Base-by-base conservation (phyloP, 2,329 filamentous ascomycete genomes). In the Mariannaea sp. region DNA sequence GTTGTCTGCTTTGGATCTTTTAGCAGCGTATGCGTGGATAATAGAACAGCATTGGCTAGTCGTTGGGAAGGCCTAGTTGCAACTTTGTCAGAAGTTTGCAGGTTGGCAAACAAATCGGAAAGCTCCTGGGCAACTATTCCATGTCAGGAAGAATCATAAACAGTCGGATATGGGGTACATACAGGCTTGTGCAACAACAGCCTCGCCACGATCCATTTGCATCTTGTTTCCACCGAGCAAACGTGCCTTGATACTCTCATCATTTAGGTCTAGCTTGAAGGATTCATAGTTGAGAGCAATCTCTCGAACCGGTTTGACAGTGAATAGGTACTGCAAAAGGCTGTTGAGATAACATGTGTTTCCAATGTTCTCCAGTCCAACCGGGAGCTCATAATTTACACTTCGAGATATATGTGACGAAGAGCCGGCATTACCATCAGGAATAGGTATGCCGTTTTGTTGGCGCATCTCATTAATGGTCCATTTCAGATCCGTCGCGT, bases 321-420 rank as follows among this genome's bases (percentile, higher is more conserved):
- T 95, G 70, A 96, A 97, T 61, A 97, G 88, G 68, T 96, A 97
- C 65, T 99, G 94, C 8, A 99, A 79, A 42, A 99, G 82, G 73
- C 93, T 97, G 76, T 99, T 99, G 49, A 99, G 80, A 66, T 99
- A 99, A 71, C 94, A 99, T 0, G 95, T 99, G 67, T 99, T 99
- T 54, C 94, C 92, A 52, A 97, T 96, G 64, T 97, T 99, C 58
- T 86, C 83, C 5, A 97, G 80, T 0, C 94, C 94, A 17, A 96
- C 89, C 0, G 94, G 94, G 71, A 90, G 85, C 24, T 82, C 77
- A 40, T 73, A 65, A 49, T 76, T 66, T 12, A 68, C 66, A 3
- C 64, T 49, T 32, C 47, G 57, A 13, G 36, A 30, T 14, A 36
- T 38, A 17, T 9, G n/a, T n/a, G n/a, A 35, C 30, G 46, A 32